phyloP scores from a whole-genome alignment of 2,329 filamentous ascomycete genomes.

The Colletotrichum sp. region DNA sequence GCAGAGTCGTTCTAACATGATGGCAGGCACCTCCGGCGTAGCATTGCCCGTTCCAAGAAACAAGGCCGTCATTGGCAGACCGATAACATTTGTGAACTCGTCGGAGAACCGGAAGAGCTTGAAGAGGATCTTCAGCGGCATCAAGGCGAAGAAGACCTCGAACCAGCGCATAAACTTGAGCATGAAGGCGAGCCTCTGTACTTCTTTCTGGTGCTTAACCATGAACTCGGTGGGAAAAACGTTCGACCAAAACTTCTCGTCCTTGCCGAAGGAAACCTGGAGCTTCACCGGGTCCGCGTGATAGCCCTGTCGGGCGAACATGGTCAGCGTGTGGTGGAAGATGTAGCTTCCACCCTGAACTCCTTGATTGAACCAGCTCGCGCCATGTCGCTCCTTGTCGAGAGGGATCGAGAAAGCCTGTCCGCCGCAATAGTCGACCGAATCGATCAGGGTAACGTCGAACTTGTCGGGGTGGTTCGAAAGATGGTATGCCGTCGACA shows the following conservation, averaged over 20 bases:
- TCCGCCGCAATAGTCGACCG: slow-evolving; percentile 63
- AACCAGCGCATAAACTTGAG: slow-evolving; percentile 60
- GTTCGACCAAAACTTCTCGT: slow-evolving; percentile 65
- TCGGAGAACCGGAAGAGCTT: slow-evolving; percentile 69
- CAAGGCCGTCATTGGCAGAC: slow-evolving; percentile 51
- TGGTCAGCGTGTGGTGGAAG: slow-evolving; percentile 68
- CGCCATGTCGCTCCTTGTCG: slow-evolving; percentile 62
- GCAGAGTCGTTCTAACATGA: slow-evolving; percentile 64
- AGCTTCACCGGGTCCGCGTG: slow-evolving; percentile 55
- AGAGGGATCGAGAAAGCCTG: slow-evolving; percentile 68
- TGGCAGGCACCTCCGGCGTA: slow-evolving; percentile 69
- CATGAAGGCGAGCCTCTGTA: slow-evolving; percentile 57
- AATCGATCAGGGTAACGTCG: slow-evolving; percentile 62
- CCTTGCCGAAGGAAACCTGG: slow-evolving; percentile 66
- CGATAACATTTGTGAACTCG: slow-evolving; percentile 72
- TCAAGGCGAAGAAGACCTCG: slow-evolving; percentile 58
- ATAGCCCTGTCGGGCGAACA: slow-evolving; percentile 61
- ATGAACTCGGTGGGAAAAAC: slow-evolving; percentile 64
- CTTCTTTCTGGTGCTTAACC: slow-evolving; percentile 56
- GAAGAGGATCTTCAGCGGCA: slow-evolving; percentile 66
- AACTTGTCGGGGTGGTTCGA: slow-evolving; percentile 64
- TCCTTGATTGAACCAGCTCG: slow-evolving; percentile 67
- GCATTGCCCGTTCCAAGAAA: slow-evolving; percentile 76
- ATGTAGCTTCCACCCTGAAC: slow-evolving; percentile 65
- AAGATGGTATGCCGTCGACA: slow-evolving; percentile 65